phyloP scores from a whole-genome alignment of 495 filamentous ascomycete genomes.

The Aeminium ludgeri region DNA sequence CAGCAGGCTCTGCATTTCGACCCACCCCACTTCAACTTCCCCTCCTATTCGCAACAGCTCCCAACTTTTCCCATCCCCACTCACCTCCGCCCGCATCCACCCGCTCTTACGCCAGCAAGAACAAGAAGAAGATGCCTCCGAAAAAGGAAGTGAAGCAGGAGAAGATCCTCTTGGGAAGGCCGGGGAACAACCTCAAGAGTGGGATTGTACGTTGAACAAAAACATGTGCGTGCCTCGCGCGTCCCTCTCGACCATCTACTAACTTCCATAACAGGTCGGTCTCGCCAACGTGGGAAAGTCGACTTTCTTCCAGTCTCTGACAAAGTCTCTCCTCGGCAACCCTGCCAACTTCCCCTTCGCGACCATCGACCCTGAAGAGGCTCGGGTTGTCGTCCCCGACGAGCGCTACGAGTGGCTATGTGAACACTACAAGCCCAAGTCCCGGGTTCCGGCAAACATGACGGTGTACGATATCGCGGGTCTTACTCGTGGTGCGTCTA shows the following conservation, averaged over 20 bases:
- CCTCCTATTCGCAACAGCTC: neutral
- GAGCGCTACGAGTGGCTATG: slow-evolving; percentile 91
- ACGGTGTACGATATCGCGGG: slow-evolving; percentile 99
- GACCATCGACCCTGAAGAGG: slow-evolving; percentile 97
- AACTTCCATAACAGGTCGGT: slow-evolving; percentile 52
- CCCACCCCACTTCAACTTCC: neutral
- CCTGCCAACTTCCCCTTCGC: slow-evolving; percentile 99
- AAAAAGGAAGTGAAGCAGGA: slow-evolving; percentile 55
- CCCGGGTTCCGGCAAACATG: slow-evolving; percentile 84
- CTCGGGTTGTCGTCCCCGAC: slow-evolving; percentile 93
- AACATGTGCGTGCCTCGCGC: slow-evolving; percentile 16
- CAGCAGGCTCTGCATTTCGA: slow-evolving; percentile 16
- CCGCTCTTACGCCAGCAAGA: slow-evolving; percentile 17
- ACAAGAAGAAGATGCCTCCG: slow-evolving; percentile 49
- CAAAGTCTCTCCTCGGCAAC: slow-evolving; percentile 92
- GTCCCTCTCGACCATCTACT: slow-evolving; percentile 13
- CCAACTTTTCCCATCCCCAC: neutral
- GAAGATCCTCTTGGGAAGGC: slow-evolving; percentile 79
- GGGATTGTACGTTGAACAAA: slow-evolving; percentile 77
- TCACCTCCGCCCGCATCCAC: neutral
- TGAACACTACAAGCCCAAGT: slow-evolving; percentile 93
- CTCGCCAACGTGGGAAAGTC: slow-evolving; percentile 99
- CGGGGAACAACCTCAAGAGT: slow-evolving; percentile 96
- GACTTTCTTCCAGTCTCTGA: slow-evolving; percentile 98
- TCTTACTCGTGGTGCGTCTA: slow-evolving; percentile 88